Conservation (phyloP, 2,329 filamentous ascomycete genomes). For the Colletotrichum sp. region DNA sequence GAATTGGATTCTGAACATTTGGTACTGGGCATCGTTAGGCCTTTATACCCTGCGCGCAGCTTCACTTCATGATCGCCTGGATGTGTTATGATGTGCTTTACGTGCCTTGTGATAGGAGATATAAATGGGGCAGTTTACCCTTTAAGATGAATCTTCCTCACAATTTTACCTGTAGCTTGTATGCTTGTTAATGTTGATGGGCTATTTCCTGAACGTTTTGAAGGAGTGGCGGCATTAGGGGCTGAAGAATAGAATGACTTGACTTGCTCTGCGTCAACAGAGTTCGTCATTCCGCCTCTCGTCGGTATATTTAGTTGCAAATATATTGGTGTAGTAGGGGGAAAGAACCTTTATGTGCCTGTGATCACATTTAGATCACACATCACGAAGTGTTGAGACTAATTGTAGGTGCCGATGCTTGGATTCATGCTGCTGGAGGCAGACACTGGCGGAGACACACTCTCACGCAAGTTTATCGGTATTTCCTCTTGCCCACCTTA, state of each 20-base stretch:
- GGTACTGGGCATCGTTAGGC: background rate
- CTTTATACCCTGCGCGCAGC: background rate
- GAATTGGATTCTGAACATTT: background rate
- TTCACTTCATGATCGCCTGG: background rate
- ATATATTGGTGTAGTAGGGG: background rate
- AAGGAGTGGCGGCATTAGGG: background rate
- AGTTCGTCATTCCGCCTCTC: background rate
- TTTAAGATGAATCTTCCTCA: background rate
- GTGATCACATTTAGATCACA: background rate
- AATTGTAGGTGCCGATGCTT: background rate
- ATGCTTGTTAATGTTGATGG: background rate
- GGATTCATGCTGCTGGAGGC: background rate
- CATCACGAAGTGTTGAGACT: background rate
- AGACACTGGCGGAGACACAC: background rate
- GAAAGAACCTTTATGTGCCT: background rate
- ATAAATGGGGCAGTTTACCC: background rate
- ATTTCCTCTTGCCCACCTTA: background rate
- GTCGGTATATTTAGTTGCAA: background rate
- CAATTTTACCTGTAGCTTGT: accelerated
- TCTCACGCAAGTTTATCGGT: background rate
- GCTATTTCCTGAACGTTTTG: background rate
- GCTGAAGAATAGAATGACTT: background rate
- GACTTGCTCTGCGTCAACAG: background rate
- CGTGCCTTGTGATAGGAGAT: background rate
- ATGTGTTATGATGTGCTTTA: background rate